Evolutionary conservation across 352 stramenopile genomes (phyloP), one percentile per base, ranked within the genome.

Genomic region (Globisporangium ultimum): DNA sequence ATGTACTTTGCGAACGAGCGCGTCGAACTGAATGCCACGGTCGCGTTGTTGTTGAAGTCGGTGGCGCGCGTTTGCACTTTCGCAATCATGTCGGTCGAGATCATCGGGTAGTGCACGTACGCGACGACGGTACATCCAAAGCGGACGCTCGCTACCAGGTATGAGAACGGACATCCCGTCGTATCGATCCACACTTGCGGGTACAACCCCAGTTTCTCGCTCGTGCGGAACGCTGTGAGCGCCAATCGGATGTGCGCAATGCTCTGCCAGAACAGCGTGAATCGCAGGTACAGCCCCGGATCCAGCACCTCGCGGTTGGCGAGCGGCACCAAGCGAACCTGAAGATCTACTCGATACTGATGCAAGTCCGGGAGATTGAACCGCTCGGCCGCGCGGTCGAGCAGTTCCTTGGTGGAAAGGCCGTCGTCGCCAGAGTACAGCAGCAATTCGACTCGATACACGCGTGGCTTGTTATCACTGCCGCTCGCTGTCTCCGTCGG

Each of bases 51-150:
- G 77, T 99, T 99, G 72, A 98, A 98, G 14, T 85, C 81, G 5
- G 91, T 71, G 40, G 86, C 68, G 40, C 91, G 89, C 55, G 98
- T 78, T 62, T 88, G 89, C 7, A 99, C 96, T 40, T 95, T 82
- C 38, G 69, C 61, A 38, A 99, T 91, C 98, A 99, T 99, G 66
- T 99, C 97, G 36, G 91, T 98, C 50, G 90, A 98, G 66, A 99
- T 99, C 58, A 98, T 99, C 9, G 98, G 97, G 82, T 99, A 99
- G 82, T 99, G 97, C 24, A 98, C 95, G 84, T 99, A 99, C 48
- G 95, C 84, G 3, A 91, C 80, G 36, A 99, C 85, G 1, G 63
- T 84, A 53, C 84, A 97, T 2, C 87, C 84, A 52, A 84, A 87
- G 6, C 97, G 63, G 5, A 93, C 47, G 60, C 78, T 89, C 0